Conservation (phyloP, 768 basidiomycete genomes). For the Lactifluus echinatus region DNA sequence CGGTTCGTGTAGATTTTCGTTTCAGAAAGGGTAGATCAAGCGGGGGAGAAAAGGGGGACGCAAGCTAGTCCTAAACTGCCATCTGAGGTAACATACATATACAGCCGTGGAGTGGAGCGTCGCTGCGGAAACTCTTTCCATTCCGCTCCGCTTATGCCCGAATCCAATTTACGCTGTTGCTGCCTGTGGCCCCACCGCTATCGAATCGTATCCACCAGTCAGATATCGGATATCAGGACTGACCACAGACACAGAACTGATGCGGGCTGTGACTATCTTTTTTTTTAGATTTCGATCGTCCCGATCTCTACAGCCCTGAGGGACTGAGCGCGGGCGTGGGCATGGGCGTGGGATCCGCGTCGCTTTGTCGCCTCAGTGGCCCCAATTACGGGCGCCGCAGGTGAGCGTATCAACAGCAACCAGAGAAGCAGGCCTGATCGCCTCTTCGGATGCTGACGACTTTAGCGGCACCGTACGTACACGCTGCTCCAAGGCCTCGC, state of each 20-base stretch:
- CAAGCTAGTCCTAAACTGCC: neutral
- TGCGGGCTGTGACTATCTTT: neutral
- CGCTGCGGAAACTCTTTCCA: neutral
- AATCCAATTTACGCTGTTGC: too few relatives aligned
- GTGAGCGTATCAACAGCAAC: neutral
- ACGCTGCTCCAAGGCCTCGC: neutral
- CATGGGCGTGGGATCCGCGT: neutral
- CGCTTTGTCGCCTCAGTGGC: neutral
- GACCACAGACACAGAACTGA: neutral
- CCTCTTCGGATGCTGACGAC: neutral
- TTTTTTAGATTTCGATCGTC: neutral
- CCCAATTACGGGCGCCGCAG: neutral
- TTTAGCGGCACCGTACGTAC: conserved; percentile 1
- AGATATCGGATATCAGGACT: neutral
- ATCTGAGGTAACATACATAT: neutral
- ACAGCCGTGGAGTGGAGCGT: too few relatives aligned
- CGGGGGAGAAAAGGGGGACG: neutral
- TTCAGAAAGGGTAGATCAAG: too few relatives aligned
- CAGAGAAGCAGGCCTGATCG: neutral
- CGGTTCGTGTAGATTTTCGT: neutral
- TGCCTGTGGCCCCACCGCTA: too few relatives aligned
- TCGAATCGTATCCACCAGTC: neutral
- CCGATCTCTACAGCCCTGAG: neutral
- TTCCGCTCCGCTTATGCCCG: neutral
- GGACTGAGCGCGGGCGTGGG: neutral